A percentile compares a stretch with the other conserved stretches of the same genome.
Evolutionary conservation across 768 basidiomycete genomes (phyloP).

Genomic region (Mycena pura): DNA sequence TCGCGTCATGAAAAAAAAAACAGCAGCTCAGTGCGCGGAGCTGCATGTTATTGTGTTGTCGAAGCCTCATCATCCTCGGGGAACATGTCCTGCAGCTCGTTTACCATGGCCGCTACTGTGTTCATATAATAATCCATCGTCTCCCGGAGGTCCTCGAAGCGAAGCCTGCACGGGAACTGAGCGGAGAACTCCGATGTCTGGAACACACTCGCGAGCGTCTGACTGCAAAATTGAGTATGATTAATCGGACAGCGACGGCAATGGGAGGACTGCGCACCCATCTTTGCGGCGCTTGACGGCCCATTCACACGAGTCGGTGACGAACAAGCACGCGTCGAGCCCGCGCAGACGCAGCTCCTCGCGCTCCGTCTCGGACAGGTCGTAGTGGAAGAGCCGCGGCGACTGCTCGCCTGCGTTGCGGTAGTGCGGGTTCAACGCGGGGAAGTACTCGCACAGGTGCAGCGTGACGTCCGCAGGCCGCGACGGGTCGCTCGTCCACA

Average conservation of each 20-base stretch:
- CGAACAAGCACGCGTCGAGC: constrained; percentile 10
- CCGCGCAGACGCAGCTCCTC: not conserved
- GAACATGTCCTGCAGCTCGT: constrained; percentile 21
- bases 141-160: not conserved
- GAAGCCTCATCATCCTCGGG: not conserved
- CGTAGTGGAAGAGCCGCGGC: constrained; percentile 17
- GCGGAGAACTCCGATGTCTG: constrained; percentile 8
- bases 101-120: constrained; percentile 8
- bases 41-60: too few species aligned
- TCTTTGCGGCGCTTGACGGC: not conserved
- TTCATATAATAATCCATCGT: constrained; percentile 8
- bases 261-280: not conserved
- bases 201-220: constrained; percentile 1
- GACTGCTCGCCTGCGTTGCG: not conserved
- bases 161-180: not conserved
- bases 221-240: not conserved
- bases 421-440: constrained; percentile 3
- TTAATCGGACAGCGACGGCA: not conserved
- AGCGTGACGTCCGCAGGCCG: constrained; percentile 2
- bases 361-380: constrained; percentile 11
- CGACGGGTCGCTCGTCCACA: constrained; percentile 16
- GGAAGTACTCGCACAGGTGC: constrained; percentile 26
- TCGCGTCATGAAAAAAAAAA: too few species aligned
- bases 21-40: too few species aligned
- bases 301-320: constrained; percentile 12